Evolutionary conservation across 352 stramenopile species (phyloP).

Genomic region (Aphanomyces astaci): DNA sequence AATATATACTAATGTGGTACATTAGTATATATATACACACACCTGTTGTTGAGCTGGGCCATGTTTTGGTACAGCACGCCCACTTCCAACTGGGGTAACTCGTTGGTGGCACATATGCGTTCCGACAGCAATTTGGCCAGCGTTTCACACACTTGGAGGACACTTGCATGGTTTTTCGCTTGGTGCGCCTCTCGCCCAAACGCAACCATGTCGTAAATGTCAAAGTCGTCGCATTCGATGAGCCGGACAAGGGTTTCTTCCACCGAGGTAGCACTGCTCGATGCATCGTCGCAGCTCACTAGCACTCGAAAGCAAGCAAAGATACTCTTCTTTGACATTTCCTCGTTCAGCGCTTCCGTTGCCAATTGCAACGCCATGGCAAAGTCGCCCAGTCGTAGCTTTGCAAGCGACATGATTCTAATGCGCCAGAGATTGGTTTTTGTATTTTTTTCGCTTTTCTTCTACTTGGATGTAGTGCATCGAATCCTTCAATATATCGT

Average conservation of each 20-base stretch:
- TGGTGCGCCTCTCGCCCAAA: conserved; percentile 15
- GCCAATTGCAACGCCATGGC: neutral
- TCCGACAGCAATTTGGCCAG: neutral
- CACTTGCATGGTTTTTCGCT: neutral
- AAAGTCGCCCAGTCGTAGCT: conserved; percentile 7
- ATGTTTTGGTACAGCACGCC: conserved; percentile 24
- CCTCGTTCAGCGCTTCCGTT: conserved; percentile 2
- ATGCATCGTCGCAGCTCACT: neutral
- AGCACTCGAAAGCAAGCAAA: conserved; percentile 18
- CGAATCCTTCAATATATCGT: too few species aligned
- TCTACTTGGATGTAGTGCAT: too few species aligned
- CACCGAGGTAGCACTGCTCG: neutral
- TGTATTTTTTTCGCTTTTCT: too few species aligned
- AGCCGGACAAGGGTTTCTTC: neutral
- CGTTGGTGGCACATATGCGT: neutral
- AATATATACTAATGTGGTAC: neutral
- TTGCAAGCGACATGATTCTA: conserved; percentile 17
- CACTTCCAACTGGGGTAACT: conserved; percentile 9
- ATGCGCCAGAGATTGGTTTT: too few species aligned
- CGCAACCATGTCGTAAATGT: conserved; percentile 17
- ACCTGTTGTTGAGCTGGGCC: conserved; percentile 19
- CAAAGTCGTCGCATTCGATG: conserved; percentile 19
- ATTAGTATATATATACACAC: neutral
- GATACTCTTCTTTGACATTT: conserved; percentile 18
- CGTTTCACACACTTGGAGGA: conserved; percentile 11